These are phyloP conservation scores for Sordaria brevicollis DNA, from an alignment of 495 filamentous ascomycete genomes.

Conservation along the genomic window DNA sequence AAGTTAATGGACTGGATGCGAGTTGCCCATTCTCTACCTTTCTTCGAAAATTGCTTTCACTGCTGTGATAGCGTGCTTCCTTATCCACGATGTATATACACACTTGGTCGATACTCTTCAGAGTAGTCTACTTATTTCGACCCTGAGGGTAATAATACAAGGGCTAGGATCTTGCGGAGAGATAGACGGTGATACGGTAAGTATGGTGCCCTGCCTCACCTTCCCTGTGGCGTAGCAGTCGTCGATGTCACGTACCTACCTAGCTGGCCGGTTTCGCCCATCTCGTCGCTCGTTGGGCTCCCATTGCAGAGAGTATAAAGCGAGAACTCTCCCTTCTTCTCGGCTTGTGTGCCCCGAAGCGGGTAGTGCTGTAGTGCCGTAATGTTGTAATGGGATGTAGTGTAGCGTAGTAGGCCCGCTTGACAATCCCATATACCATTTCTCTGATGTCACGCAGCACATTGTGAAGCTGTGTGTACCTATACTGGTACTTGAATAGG, in stretches of 20 bases:
- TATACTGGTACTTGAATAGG: too few relatives aligned
- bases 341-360: neutral
- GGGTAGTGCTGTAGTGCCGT: neutral
- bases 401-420: neutral
- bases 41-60: neutral
- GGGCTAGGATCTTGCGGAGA: neutral
- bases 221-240: neutral
- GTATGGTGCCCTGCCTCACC: neutral
- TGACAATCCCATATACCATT: neutral
- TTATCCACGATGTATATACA: neutral
- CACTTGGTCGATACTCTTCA: neutral
- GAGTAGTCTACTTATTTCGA: neutral
- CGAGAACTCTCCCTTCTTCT: neutral
- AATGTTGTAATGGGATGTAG: neutral
- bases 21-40: neutral
- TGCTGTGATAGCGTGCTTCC: neutral
- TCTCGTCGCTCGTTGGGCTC: neutral
- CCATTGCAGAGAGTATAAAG: neutral
- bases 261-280: neutral
- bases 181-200: neutral
- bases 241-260: neutral
- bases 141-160: neutral
- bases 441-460: neutral
- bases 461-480: neutral
- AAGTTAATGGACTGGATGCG: neutral